Conservation (phyloP, 495 filamentous ascomycete genomes). For the Hypomontagnella submonticulosa region DNA sequence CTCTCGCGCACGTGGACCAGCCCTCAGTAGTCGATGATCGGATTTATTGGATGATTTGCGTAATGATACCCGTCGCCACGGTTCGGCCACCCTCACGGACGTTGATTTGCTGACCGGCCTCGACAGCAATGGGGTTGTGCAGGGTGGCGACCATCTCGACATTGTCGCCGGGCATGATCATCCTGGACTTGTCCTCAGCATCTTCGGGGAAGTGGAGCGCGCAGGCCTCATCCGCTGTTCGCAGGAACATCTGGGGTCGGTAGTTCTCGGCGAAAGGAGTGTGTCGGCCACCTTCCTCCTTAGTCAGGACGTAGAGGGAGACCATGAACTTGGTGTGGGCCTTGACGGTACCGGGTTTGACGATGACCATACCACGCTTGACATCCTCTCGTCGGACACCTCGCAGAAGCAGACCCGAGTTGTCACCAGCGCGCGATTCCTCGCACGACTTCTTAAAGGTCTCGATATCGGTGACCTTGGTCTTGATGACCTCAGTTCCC, state of each 20-base stretch:
- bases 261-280: constrained; percentile 94
- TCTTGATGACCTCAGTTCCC: constrained; percentile 80
- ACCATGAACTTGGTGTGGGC: constrained; percentile 89
- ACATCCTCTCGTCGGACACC: constrained; percentile 95
- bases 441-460: constrained; percentile 99
- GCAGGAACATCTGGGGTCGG: constrained; percentile 92
- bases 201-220: constrained; percentile 85
- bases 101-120: constrained; percentile 93
- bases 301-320: constrained; percentile 95
- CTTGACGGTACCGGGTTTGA: constrained; percentile 78
- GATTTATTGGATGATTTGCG: constrained; percentile 78
- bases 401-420: constrained; percentile 96
- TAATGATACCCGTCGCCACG: constrained; percentile 91
- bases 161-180: constrained; percentile 98
- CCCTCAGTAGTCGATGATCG: constrained; percentile 11
- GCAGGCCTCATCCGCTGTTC: constrained; percentile 91
- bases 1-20: constrained; percentile 28
- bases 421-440: constrained; percentile 93
- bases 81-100: constrained; percentile 95
- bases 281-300: constrained; percentile 97
- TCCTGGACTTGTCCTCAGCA: constrained; percentile 71
- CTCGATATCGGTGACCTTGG: constrained; percentile 99
- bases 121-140: constrained; percentile 82
- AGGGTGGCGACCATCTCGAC: constrained; percentile 91
- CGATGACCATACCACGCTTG: constrained; percentile 91